These are phyloP conservation scores for Lentinus tigrinus DNA, from an alignment of 768 basidiomycete species.

Conservation along the genomic window DNA sequence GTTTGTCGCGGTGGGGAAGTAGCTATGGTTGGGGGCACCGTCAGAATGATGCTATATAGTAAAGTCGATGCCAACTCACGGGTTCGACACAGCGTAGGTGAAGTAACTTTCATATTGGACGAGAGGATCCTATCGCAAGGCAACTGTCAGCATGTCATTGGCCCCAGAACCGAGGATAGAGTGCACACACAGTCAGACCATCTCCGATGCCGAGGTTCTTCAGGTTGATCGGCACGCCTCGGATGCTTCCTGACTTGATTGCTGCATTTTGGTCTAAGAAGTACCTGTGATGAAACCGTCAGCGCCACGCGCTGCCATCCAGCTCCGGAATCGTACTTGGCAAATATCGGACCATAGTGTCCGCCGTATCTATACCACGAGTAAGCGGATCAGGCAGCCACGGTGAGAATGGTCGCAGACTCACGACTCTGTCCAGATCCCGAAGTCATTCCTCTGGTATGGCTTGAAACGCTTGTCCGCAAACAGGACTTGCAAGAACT, in stretches of 20 bases:
- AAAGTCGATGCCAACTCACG: constrained; percentile 21
- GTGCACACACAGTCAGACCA: constrained; percentile 51
- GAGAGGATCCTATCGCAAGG: constrained; percentile 32
- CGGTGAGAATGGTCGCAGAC: not conserved
- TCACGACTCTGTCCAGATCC: constrained; percentile 62
- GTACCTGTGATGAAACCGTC: constrained; percentile 25
- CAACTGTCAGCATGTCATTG: not conserved
- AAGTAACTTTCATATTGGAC: constrained; percentile 59
- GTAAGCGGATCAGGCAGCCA: not conserved
- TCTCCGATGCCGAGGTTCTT: constrained; percentile 61
- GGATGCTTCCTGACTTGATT: constrained; percentile 43
- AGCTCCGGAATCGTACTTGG: constrained; percentile 19
- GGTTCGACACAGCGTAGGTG: constrained; percentile 51
- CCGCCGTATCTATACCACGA: constrained; percentile 30
- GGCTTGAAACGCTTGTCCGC: constrained; percentile 50
- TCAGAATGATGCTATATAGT: not conserved
- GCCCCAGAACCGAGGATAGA: not conserved
- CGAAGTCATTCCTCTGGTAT: constrained; percentile 43
- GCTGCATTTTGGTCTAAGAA: constrained; percentile 60
- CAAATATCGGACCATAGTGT: constrained; percentile 38
- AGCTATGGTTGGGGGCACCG: constrained; percentile 22
- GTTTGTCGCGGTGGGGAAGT: constrained; percentile 49
- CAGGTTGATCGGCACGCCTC: constrained; percentile 51
- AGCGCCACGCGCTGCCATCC: not conserved
- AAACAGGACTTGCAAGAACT: constrained; percentile 61